A percentile compares a stretch with the other conserved stretches of the same genome.
Evolutionary conservation across 306 rosid genomes (phyloP).

Genomic region (Dryas drummondii): DNA sequence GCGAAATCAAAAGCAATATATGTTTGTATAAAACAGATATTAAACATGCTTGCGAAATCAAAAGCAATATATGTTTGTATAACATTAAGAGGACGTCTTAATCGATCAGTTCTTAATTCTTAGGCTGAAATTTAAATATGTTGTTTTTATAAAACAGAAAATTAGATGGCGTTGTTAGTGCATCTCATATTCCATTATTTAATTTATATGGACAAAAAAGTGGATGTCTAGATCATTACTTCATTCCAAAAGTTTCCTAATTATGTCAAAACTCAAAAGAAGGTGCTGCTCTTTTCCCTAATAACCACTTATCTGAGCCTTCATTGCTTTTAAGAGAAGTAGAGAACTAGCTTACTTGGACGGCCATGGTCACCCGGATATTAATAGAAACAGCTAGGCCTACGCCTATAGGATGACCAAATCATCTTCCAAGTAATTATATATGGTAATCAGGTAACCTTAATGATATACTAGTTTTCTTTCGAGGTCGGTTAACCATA

Average conservation of each 20-base stretch:
- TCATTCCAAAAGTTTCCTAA: background rate
- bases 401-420: too few species aligned
- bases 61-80: background rate
- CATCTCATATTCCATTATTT: too few species aligned
- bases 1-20: background rate
- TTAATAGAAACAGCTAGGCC: too few species aligned
- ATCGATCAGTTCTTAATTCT: constrained; percentile 7
- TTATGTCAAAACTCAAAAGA: background rate
- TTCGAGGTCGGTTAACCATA: too few species aligned
- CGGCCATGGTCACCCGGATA: too few species aligned
- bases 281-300: too few species aligned
- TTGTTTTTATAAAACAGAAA: background rate
- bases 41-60: background rate
- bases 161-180: background rate
- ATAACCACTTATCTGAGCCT: background rate
- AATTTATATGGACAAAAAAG: background rate
- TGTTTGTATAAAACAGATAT: background rate
- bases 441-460: too few species aligned
- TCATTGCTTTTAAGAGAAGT: background rate
- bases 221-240: constrained; percentile 1
- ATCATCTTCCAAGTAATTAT: too few species aligned
- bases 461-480: too few species aligned
- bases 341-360: too few species aligned
- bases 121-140: background rate
- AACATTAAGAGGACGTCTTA: constrained; percentile 12